Percentiles rank a stretch among this genome's conserved stretches.
phyloP scores from a whole-genome alignment of 163 green algal species.

The Scenedesmus sp. region DNA sequence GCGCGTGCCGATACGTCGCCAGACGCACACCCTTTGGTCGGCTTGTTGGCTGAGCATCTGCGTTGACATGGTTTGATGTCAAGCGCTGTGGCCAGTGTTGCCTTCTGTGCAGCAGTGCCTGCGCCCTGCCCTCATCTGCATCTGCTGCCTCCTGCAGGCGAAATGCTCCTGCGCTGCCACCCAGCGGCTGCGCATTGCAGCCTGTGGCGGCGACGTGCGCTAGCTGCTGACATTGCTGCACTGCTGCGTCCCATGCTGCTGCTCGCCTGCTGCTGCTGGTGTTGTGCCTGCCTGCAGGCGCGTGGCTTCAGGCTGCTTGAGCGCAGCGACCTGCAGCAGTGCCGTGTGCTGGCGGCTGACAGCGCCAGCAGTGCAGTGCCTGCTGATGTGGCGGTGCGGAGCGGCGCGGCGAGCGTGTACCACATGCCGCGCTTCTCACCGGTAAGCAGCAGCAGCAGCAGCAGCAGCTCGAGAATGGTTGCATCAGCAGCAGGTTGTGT shows the following conservation, averaged over 20 bases:
- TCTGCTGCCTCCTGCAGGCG: too few relatives aligned
- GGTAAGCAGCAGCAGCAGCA: background rate
- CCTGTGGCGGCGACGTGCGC: background rate
- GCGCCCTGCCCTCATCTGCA: too few relatives aligned
- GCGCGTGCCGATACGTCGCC: too few relatives aligned
- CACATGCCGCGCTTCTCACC: slow-evolving; percentile 35
- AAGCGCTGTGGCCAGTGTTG: too few relatives aligned
- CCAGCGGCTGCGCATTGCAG: background rate
- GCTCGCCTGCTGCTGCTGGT: background rate
- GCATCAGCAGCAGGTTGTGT: background rate
- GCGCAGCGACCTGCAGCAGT: background rate
- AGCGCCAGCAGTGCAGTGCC: slow-evolving; percentile 32
- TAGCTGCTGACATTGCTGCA: background rate
- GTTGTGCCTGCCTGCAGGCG: slow-evolving; percentile 41
- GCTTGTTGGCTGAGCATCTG: too few relatives aligned
- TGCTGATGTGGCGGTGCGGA: background rate
- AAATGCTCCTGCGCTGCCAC: too few relatives aligned
- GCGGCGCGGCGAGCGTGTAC: background rate
- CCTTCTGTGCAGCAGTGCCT: too few relatives aligned
- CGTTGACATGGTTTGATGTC: too few relatives aligned
- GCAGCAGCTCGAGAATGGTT: slow-evolving; percentile 12
- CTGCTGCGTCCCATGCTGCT: background rate
- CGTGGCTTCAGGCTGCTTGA: slow-evolving; percentile 63
- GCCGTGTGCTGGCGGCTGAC: slow-evolving; percentile 50
- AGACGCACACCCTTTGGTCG: too few relatives aligned